These are phyloP conservation scores for Ophiostoma novo-ulmi DNA, from an alignment of 2,329 filamentous ascomycete genomes.

Conservation along the genomic window DNA sequence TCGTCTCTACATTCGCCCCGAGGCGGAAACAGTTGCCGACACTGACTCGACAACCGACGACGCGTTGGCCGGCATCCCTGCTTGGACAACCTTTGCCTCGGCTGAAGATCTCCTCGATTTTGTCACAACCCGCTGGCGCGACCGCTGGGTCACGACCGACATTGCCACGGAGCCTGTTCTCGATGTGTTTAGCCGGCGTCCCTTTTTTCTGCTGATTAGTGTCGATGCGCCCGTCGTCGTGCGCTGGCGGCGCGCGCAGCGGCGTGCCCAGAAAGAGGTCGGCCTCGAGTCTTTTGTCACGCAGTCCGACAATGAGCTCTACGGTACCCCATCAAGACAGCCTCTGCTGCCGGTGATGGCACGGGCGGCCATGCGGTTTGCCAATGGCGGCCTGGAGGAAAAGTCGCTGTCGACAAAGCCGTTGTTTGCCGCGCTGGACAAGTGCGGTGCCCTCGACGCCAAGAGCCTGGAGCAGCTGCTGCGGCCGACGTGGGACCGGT, in stretches of 20 bases:
- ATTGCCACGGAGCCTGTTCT: conserved; percentile 68
- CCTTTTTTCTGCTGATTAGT: conserved; percentile 89
- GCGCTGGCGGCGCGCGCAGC: conserved; percentile 73
- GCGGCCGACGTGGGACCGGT: conserved; percentile 88
- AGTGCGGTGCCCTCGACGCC: conserved; percentile 66
- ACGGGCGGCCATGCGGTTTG: conserved; percentile 73
- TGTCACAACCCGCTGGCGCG: conserved; percentile 77
- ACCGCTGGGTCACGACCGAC: conserved; percentile 80
- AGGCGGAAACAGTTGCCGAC: background rate
- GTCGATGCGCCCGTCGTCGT: conserved; percentile 83
- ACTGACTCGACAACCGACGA: background rate
- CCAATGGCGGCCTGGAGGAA: conserved; percentile 56
- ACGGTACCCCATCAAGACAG: conserved; percentile 46
- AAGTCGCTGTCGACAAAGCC: conserved; percentile 60
- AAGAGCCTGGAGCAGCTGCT: conserved; percentile 57
- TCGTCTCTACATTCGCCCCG: conserved; percentile 55
- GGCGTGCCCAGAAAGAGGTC: conserved; percentile 24
- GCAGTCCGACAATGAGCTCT: conserved; percentile 69
- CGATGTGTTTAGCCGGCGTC: conserved; percentile 69
- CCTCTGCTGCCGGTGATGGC: conserved; percentile 74
- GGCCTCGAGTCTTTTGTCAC: conserved; percentile 52
- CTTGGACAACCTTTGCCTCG: conserved; percentile 47
- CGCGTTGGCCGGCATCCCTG: background rate
- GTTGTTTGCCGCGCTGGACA: conserved; percentile 66
- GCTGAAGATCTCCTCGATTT: conserved; percentile 67